Evolutionary conservation across 163 green algal species (phyloP).

Genomic region (Chlorella variabilis): DNA sequence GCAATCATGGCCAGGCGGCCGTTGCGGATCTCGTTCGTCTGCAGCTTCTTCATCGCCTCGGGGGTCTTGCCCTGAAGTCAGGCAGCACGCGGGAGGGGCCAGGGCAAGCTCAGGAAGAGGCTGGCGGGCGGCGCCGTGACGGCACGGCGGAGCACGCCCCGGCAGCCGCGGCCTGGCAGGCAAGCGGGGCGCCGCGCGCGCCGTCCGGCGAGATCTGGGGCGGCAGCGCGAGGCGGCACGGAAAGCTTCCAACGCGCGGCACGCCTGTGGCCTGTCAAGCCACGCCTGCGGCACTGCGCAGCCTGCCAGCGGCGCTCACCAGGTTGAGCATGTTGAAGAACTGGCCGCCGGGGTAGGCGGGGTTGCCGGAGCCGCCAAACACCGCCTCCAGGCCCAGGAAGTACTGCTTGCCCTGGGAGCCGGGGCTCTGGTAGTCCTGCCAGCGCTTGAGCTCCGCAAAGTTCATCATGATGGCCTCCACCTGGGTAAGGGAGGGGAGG

Average conservation of each 20-base stretch:
- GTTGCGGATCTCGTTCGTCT: constrained; percentile 91
- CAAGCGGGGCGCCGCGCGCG: too few relatives aligned
- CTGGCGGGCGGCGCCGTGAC: too few relatives aligned
- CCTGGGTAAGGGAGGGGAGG: constrained; percentile 26
- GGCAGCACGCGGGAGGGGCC: too few relatives aligned
- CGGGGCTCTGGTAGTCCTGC: constrained; percentile 85
- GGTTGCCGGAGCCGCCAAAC: constrained; percentile 92
- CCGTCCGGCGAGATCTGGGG: too few relatives aligned
- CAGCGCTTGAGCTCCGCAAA: constrained; percentile 94
- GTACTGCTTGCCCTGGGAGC: constrained; percentile 93
- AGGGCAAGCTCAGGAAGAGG: too few relatives aligned
- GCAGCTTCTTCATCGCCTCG: constrained; percentile 83
- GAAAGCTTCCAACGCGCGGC: too few relatives aligned
- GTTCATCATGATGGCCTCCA: constrained; percentile 94
- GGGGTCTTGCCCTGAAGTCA: constrained; percentile 82
- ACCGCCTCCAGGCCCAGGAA: constrained; percentile 94
- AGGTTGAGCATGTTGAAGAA: constrained; percentile 98
- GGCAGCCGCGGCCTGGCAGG: too few relatives aligned
- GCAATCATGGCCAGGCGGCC: constrained; percentile 84
- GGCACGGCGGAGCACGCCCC: too few relatives aligned
- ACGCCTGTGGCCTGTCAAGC: too few relatives aligned
- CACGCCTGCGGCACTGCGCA: too few relatives aligned
- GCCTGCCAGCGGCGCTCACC: too few relatives aligned
- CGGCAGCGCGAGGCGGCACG: too few relatives aligned
- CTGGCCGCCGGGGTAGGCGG: constrained; percentile 89